These are phyloP conservation scores for Acorus gramineus DNA, from an alignment of 106 monocot species.

Conservation along the genomic window DNA sequence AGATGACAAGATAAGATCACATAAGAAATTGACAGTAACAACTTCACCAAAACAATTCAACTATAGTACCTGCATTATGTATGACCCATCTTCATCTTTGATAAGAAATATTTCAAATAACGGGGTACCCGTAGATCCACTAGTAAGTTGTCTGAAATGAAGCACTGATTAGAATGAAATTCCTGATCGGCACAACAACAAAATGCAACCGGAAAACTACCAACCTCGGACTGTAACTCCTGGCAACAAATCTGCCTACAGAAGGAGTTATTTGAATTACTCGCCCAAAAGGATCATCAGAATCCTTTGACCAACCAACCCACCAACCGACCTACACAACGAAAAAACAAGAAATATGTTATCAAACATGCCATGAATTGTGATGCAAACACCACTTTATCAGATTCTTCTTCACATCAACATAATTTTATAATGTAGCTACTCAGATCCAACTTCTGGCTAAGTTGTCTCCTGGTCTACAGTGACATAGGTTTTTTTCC, in stretches of 20 bases:
- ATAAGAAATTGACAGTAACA: too few relatives aligned
- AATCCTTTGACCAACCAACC: conserved; percentile 76
- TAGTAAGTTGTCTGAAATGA: conserved; percentile 64
- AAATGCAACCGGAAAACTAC: conserved; percentile 3
- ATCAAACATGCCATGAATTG: neutral
- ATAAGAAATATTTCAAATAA: conserved; percentile 89
- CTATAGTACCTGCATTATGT: conserved; percentile 51
- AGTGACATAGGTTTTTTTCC: too few relatives aligned
- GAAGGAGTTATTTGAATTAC: conserved; percentile 60
- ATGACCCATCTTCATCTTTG: conserved; percentile 61
- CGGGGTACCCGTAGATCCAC: conserved; percentile 65
- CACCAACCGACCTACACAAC: conserved; percentile 80
- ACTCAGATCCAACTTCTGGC: too few relatives aligned
- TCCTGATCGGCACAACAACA: neutral
- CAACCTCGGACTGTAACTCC: conserved; percentile 82
- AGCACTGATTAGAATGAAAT: neutral
- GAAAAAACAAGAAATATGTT: neutral
- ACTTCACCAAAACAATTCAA: neutral
- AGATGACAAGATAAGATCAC: too few relatives aligned
- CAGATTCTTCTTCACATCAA: too few relatives aligned
- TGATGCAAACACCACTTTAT: neutral
- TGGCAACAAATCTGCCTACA: conserved; percentile 73
- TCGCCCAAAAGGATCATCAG: conserved; percentile 69
- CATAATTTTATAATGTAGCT: too few relatives aligned
- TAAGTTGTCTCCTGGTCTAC: too few relatives aligned